Evolutionary conservation across 768 basidiomycete genomes (phyloP), one percentile per base, ranked within the genome.

Genomic region (Tephrocybe sp.): DNA sequence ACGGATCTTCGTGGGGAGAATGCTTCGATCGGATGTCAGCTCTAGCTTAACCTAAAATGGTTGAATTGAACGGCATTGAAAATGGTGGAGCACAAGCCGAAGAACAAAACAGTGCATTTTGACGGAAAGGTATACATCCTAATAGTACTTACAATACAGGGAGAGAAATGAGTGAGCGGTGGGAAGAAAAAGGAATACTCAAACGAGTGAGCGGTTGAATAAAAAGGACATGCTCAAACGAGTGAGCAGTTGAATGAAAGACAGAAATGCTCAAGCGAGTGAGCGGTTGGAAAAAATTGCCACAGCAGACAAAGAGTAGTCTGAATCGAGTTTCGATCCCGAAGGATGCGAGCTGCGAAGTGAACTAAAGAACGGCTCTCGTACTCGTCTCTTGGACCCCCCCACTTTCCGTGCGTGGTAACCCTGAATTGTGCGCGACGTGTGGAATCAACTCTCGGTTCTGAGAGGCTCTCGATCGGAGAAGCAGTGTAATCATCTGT

Each of bases 281-380:
- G 57, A 54, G 53, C 50, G 19, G 38, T 19, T 2, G 42, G 45
- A 49, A 58, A 61, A 61, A 58, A 55, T 53, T 56, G 31, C 18
- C 57, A 56, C 69, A 66, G 70, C 76, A 78, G 77, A 68, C 72
- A 67, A 65, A 79, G 77, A 79, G 73, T 78, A 79, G 77, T 79
- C 78, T 77, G 78, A 80, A 78, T 80, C 75, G 74, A 80, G 78
- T 79, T 78, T 65, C 71, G 56, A 62, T 54, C 50, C 47, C 15
- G 43, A 50, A 53, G 55, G 42, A 55, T 62, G 67, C 72, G 77
- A 71, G 77, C 80, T 74, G 77, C 82, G 77, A 83, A 83, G 79
- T 82, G 77, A 72, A 79, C 83, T 83, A 56, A 83, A 84, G 78
- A 72, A 73, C 72, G 62, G 59, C 55, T 46, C 49, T 23, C 37